Evolutionary conservation across 176 grass and related monocot genomes (phyloP), one percentile per base, ranked within the genome.

Genomic region (Raddia guianensis): DNA sequence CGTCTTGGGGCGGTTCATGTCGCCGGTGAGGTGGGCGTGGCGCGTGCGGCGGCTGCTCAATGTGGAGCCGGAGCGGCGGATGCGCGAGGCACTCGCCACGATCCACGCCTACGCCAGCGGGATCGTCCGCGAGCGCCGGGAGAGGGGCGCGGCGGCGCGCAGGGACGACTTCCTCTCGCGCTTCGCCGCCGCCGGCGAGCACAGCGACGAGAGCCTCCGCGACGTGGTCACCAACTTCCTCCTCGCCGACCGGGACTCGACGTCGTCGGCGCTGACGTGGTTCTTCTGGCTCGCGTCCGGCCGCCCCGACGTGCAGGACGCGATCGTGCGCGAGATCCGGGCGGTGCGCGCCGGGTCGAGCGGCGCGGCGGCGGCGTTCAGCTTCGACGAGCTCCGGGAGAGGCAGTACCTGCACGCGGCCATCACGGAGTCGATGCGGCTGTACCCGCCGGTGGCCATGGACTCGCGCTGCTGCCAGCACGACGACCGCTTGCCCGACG

Each of bases 281-380:
- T 97, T 97, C 88, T 91, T 97, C 78, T 97, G 93, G 93, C 32
- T 93, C 9, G 27, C 91, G 12, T 93, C 84, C 12, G 37, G 73
- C 14, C 66, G 73, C 3, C 86, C 70, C 18, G 77, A 87, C 55
- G 84, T 89, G 58, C 86, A 93, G 70, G 70, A 63, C 37, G 82
- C 44, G 48, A 97, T 89, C 56, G 27, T 90, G 56, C 77, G 32
- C 9, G 94, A 93, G 72, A 72, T 93, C 64, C 19, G 47, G 43
- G n/a, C 44, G 1, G 73, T 84, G 20, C 78, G 79, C 3, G n/a
- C n/a, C n/a, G 53, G 35, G 7, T 49, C 62, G 42, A 11, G 78
- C 1, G 75, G 21, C 27, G 46, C 35, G 40, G 32, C 18, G 18
- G 56, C 81, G 8, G 49, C 81, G 8, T 90, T 95, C 49, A 70